phyloP scores from a whole-genome alignment of 2,329 filamentous ascomycete genomes.

The Tolypocladium cylindrosporum region DNA sequence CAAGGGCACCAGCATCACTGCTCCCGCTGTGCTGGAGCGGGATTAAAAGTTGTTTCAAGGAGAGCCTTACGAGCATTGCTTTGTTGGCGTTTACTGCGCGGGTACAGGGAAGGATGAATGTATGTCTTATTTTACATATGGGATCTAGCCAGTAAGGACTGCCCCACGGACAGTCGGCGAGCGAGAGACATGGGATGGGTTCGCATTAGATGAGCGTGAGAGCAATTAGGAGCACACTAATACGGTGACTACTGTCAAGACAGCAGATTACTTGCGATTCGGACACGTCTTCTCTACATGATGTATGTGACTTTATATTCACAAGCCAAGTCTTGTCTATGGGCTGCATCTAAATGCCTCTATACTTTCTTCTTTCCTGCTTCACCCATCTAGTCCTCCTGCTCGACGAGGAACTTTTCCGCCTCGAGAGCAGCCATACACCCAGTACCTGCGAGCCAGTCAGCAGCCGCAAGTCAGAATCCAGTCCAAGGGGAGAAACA shows the following conservation, averaged over 20 bases:
- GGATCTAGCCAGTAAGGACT: neutral
- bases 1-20: conserved; percentile 41
- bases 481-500: neutral
- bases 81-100: neutral
- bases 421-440: conserved; percentile 94
- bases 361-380: neutral
- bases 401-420: conserved; percentile 82
- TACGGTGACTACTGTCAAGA: neutral
- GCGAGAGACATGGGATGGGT: neutral
- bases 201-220: neutral
- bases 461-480: neutral
- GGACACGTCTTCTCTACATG: neutral
- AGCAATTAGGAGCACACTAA: neutral
- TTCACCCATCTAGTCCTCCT: conserved; percentile 35
- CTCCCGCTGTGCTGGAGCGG: conserved; percentile 40
- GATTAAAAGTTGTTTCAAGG: conserved; percentile 17
- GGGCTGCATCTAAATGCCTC: neutral
- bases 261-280: neutral
- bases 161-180: neutral
- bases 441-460: conserved; percentile 57
- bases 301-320: neutral
- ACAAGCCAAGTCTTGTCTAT: neutral
- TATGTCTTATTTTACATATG: neutral
- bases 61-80: neutral
- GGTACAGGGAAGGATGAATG: neutral